Conservation (phyloP, 352 stramenopile species). For the Phytophthora podocarpi region DNA sequence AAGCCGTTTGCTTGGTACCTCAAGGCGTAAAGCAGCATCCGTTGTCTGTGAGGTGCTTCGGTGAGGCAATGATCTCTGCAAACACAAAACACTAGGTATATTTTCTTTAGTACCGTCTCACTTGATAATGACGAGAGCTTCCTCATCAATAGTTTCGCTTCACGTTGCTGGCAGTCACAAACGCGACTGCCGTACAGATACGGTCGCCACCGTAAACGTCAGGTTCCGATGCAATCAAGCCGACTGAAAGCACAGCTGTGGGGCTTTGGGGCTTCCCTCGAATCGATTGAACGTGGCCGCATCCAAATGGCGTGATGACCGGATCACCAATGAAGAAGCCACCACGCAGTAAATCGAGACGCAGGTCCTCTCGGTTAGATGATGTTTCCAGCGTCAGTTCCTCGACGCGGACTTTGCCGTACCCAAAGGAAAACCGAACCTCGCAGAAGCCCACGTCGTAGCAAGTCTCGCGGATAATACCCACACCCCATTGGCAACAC, state of each 20-base stretch:
- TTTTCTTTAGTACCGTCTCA: slow-evolving; percentile 2
- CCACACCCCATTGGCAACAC: slow-evolving; percentile 56
- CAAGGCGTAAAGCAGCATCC: too few relatives aligned
- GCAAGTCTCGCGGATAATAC: slow-evolving; percentile 64
- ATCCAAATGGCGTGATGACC: slow-evolving; percentile 76
- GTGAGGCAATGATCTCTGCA: too few relatives aligned
- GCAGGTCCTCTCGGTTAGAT: slow-evolving; percentile 36
- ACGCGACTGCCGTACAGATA: slow-evolving; percentile 16
- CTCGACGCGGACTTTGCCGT: slow-evolving; percentile 59
- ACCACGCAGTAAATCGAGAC: slow-evolving; percentile 25
- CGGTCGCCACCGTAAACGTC: background rate
- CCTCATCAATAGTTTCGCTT: slow-evolving; percentile 33
- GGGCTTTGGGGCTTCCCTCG: slow-evolving; percentile 14
- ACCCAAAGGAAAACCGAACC: slow-evolving; percentile 71
- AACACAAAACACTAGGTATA: too few relatives aligned
- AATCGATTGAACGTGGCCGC: slow-evolving; percentile 49
- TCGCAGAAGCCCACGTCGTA: slow-evolving; percentile 64
- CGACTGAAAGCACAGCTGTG: slow-evolving; percentile 18
- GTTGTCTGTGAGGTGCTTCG: too few relatives aligned
- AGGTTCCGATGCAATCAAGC: slow-evolving; percentile 24
- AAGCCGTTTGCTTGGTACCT: slow-evolving; percentile 71
- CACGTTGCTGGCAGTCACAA: slow-evolving; percentile 25
- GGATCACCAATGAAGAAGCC: slow-evolving; percentile 55
- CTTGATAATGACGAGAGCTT: slow-evolving; percentile 1
- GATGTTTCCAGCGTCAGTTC: slow-evolving; percentile 49